Evolutionary conservation across 306 rosid genomes (phyloP), one percentile per base, ranked within the genome.

Genomic region (Arachis stenosperma): DNA sequence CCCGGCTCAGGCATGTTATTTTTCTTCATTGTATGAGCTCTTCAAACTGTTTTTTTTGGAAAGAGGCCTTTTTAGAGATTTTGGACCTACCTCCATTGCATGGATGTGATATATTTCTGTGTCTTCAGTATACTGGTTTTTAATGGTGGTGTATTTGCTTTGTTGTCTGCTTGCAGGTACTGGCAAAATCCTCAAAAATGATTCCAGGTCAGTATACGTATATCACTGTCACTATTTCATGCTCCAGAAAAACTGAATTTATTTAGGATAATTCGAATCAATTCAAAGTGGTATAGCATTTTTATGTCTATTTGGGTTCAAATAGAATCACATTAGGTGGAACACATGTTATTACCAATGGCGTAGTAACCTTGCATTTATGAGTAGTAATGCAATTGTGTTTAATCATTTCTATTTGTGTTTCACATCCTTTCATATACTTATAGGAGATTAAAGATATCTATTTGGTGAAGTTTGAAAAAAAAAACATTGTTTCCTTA

Each of bases 1-100:
- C 57, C 96, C 96, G 1, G 96, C 96, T 6, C 96, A 86, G 90
- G 96, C 65, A 78, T 67, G 72, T 53, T 22, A 22, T 1, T 22
- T 48, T 11, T 48, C 53, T 44, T 12, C 17, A 12, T 27, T 27
- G 12, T 8, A 13, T 12, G 41, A 52, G 50, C 6, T 48, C 15
- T 29, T 30, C 44, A 6, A 67, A 3, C 27, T 22, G 1, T 22
- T 69, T 33, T 67, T 50, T 29, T 2, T 47, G 71, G 2, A 7
- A 11, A 3, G 15, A 48, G 22, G 30, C 30, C 36, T 52, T n/a
- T 39, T 9, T 3, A 68, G 37, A 67, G 53, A 51, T 30, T 51
- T 22, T 2, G 36, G 36, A 48, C 44, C 2, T 5, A 9, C 40
- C n/a, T 15, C n/a, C n/a, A 9, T 11, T 5, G 65, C n/a, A 36